Percentiles rank a stretch among this genome's conserved stretches.
These are phyloP conservation scores for Rutstroemia sp. DNA, from an alignment of 2,329 filamentous ascomycete species.

Conservation along the genomic window DNA sequence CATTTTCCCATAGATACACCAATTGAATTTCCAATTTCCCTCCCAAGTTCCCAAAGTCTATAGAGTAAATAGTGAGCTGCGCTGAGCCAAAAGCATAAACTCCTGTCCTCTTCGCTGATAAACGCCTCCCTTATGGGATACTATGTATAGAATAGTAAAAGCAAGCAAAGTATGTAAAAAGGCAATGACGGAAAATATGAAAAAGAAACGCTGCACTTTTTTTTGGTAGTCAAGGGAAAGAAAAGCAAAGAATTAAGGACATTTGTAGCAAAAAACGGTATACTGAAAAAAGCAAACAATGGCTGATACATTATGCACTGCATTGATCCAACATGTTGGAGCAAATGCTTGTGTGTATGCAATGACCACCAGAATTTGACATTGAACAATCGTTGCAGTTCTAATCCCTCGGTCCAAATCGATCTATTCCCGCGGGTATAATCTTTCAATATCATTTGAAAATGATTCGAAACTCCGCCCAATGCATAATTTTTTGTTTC, in stretches of 20 bases:
- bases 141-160: background rate
- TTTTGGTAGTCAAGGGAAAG: background rate
- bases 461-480: slow-evolving; percentile 25
- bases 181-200: background rate
- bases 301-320: too few relatives aligned
- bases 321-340: background rate
- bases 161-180: background rate
- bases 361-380: background rate
- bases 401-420: slow-evolving; percentile 8
- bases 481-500: slow-evolving; percentile 22
- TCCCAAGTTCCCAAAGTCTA: too few relatives aligned
- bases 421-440: slow-evolving; percentile 28
- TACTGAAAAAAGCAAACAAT: too few relatives aligned
- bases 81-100: background rate
- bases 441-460: slow-evolving; percentile 17
- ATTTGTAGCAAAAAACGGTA: too few relatives aligned
- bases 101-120: background rate
- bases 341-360: background rate
- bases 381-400: background rate
- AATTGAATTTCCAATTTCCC: too few relatives aligned
- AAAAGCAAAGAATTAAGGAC: too few relatives aligned
- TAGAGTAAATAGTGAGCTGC: too few relatives aligned
- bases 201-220: background rate
- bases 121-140: background rate
- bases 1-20: too few relatives aligned